phyloP scores from a whole-genome alignment of 345 rosid species.

The Syzygium grande region DNA sequence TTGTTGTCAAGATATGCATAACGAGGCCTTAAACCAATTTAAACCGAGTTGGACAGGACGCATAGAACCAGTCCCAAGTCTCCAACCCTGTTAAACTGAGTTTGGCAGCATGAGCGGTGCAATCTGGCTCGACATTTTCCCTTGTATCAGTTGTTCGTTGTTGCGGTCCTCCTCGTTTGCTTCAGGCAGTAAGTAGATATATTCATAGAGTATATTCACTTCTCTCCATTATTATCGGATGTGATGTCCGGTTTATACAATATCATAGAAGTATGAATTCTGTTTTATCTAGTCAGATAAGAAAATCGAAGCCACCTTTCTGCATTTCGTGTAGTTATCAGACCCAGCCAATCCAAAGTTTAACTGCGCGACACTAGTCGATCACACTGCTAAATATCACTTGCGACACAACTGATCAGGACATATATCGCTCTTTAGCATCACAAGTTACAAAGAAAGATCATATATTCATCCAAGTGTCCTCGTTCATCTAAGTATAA shows the following conservation, averaged over 20 bases:
- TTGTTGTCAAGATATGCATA: no score
- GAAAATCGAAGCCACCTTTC: background rate
- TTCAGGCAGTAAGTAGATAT: background rate
- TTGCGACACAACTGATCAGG: background rate
- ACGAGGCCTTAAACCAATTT: no score
- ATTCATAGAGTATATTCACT: background rate
- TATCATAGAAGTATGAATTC: background rate
- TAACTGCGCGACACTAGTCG: background rate
- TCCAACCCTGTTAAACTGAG: background rate
- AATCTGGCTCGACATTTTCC: background rate
- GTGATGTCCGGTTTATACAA: background rate
- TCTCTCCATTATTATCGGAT: background rate
- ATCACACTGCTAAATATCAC: background rate
- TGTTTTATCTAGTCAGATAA: background rate
- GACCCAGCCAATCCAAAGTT: background rate
- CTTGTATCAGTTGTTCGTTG: background rate
- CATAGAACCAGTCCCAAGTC: background rate
- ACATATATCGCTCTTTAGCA: background rate
- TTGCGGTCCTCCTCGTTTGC: background rate
- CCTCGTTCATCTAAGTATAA: background rate
- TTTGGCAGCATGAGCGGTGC: background rate
- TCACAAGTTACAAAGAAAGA: background rate
- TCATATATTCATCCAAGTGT: background rate
- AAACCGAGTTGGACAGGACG: no score
- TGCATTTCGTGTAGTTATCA: background rate